Evolutionary conservation across 768 basidiomycete species (phyloP), one percentile per base, ranked within the genome.

Genomic region (Candolleomyces efflorescens): DNA sequence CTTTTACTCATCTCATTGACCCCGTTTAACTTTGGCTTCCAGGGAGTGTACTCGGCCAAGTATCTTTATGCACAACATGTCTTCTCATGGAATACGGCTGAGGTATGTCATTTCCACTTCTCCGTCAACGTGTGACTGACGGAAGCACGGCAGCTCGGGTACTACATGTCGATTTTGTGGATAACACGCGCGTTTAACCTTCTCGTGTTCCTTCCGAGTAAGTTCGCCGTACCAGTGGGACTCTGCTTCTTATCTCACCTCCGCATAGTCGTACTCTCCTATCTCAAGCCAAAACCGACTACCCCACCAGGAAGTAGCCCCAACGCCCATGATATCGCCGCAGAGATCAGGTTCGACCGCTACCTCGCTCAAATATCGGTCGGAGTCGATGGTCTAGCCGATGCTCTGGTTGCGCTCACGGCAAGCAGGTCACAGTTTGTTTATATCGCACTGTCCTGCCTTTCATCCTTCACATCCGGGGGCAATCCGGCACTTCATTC

Each of bases 31-130:
- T 62, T 59, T 44, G 37, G 15, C 54, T 38, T 9, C 22, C 58
- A 87, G 81, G 90, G 88, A 17, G 69, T 92, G 1, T 87, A 84
- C 68, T 85, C 83, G 53, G 75, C 87, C 58, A 92, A 92, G 69
- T 91, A 90, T 62, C 71, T 92, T 37, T 93, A 91, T 60, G 89
- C 86, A 0, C 82, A 84, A 62, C 86, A 90, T 64, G 73, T 86
- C 10, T 91, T 86, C 63, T 67, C 73, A 11, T 91, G 90, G 90
- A 78, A 76, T 13, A 78, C 87, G 11, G 81, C 81, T 38, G 75
- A 85, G 75, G 81, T 69, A 61, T 41, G 58, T 36, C 38, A 18
- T 55, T 26, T 2, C 22, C 23, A 44, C 18, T n/a, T n/a, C n/a
- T n/a, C 15, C 4, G 6, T 11, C 41, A 18, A 26, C 10, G 24